These are phyloP conservation scores for Lodderomyces orthopsilosis DNA, from an alignment of 1,139 yeast species.

Conservation along the genomic window DNA sequence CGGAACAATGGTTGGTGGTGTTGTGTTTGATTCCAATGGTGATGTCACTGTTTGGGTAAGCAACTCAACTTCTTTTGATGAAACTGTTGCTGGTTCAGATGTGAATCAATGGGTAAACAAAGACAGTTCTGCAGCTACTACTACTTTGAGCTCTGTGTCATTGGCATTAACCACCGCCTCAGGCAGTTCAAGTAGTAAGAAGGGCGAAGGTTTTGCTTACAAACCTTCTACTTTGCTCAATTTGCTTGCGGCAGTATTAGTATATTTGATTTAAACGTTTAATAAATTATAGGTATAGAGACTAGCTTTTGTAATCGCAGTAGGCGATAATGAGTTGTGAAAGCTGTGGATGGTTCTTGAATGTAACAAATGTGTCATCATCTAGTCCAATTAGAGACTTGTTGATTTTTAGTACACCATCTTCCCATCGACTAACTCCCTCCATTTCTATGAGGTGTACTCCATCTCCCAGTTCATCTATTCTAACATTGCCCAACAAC, in stretches of 20 bases:
- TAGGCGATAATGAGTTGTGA: slow-evolving; percentile 8
- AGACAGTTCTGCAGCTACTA: slow-evolving; percentile 17
- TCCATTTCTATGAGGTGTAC: slow-evolving; percentile 10
- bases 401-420: slow-evolving; percentile 5
- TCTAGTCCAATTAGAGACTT: background rate
- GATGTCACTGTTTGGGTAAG: slow-evolving; percentile 59
- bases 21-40: slow-evolving; percentile 60
- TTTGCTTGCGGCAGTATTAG: slow-evolving; percentile 17
- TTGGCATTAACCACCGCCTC: slow-evolving; percentile 15
- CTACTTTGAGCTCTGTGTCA: slow-evolving; percentile 22
- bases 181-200: slow-evolving; percentile 14
- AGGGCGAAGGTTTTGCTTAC: slow-evolving; percentile 18
- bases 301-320: slow-evolving; percentile 6
- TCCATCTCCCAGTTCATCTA: slow-evolving; percentile 8
- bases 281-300: background rate
- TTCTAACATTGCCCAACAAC: slow-evolving; percentile 5
- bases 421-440: background rate
- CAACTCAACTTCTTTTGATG: slow-evolving; percentile 51
- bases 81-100: slow-evolving; percentile 30
- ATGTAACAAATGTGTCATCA: slow-evolving; percentile 8
- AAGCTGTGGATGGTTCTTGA: slow-evolving; percentile 9
- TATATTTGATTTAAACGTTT: slow-evolving; percentile 14
- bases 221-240: slow-evolving; percentile 17
- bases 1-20: slow-evolving; percentile 65
- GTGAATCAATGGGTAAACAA: slow-evolving; percentile 30